Evolutionary conservation across 495 filamentous ascomycete genomes (phyloP), one percentile per base, ranked within the genome.

Genomic region (Hyaloscypha hepaticicola): DNA sequence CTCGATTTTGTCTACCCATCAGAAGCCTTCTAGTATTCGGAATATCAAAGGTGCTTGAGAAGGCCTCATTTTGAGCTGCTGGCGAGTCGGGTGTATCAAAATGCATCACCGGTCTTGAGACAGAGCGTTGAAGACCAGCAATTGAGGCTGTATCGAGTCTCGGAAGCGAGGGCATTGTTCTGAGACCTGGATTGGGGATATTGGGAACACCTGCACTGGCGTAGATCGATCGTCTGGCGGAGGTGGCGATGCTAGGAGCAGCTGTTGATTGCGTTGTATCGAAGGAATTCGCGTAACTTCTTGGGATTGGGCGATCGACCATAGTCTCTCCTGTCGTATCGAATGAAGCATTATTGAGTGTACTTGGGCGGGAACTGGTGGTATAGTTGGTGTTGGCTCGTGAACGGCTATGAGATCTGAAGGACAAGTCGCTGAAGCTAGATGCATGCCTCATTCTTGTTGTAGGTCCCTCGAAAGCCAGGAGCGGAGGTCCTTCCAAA

Each of bases 11-110:
- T 16, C 38, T 14, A 9, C 38, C 19, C 38, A 9, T 45, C 38
- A 45, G 19, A 8, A 16, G 24, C 22, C 25, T 27, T 9, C 50
- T 24, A 9, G 16, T 11, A 53, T 27, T 19, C 25, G 24, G 12
- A 26, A 26, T 7, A 9, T 25, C 22, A 21, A 53, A 0, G 2
- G 21, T 24, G 25, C 50, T 53, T 7, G 22, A 9, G 50, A 53
- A 53, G 19, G 22, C 50, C 16, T 53, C 50, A 53, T 25, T 21
- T 55, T 38, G 60, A 16, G 60, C 60, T 55, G 60, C 60, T 52
- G 21, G 49, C 26, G n/a, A 50, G 21, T n/a, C 29, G 2, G 27
- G 26, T 25, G 16, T 49, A 21, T 19, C 21, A 21, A 53, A 53
- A 5, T 19, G 50, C 9, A 53, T 53, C 0, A 53, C 50, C 5